phyloP scores from a whole-genome alignment of 306 rosid species.

The Vigna unguiculata region DNA sequence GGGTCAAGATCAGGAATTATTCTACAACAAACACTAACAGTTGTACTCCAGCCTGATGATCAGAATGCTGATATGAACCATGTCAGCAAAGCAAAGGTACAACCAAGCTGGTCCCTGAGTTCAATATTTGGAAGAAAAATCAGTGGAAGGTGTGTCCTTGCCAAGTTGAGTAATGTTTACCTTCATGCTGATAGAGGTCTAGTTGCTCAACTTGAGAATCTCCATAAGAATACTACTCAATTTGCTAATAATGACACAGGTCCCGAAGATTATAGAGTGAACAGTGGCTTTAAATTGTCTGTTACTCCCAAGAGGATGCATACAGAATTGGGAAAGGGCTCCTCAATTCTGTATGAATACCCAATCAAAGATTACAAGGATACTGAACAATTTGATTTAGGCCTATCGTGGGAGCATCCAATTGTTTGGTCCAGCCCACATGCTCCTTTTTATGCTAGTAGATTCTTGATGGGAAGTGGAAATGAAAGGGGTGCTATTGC shows the following conservation, averaged over 20 bases:
- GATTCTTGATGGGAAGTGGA: conserved; percentile 93
- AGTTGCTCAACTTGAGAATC: conserved; percentile 60
- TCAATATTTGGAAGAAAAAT: conserved; percentile 85
- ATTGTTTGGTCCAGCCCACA: conserved; percentile 77
- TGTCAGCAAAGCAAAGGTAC: conserved; percentile 56
- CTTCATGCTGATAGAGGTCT: conserved; percentile 75
- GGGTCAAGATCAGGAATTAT: conserved; percentile 61
- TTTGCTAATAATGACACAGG: conserved; percentile 43
- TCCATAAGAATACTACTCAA: conserved; percentile 53
- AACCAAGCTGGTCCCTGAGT: conserved; percentile 90
- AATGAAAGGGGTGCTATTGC: conserved; percentile 97
- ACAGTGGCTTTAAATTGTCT: conserved; percentile 76
- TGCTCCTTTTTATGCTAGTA: conserved; percentile 82
- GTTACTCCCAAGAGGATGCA: conserved; percentile 67
- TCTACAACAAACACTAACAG: conserved; percentile 88
- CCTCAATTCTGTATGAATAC: conserved; percentile 71
- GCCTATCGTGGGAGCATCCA: conserved; percentile 80
- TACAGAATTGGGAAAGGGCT: conserved; percentile 58
- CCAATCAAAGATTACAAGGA: conserved; percentile 59
- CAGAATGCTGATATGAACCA: conserved; percentile 45
- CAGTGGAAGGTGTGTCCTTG: conserved; percentile 77
- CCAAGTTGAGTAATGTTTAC: conserved; percentile 80
- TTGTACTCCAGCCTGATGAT: conserved; percentile 72
- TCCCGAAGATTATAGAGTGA: conserved; percentile 54
- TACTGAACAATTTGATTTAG: conserved; percentile 73